These are phyloP conservation scores for Cyanidium caldarium DNA, from an alignment of 23 red algal species.

Conservation along the genomic window DNA sequence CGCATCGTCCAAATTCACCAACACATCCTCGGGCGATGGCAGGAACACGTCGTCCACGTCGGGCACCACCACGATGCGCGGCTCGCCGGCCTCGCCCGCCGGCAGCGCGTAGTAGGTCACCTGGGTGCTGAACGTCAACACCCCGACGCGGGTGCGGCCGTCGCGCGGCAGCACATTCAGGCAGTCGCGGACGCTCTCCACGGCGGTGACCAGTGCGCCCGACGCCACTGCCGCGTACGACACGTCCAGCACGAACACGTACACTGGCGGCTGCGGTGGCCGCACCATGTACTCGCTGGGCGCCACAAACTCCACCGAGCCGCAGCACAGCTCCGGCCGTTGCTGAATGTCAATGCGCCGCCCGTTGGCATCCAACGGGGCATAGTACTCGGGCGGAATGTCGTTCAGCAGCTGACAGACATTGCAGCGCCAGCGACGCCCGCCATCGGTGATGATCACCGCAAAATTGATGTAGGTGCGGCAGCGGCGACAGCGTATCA, in stretches of 20 bases:
- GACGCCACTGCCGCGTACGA: conserved; percentile 38
- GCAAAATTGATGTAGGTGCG: conserved; percentile 80
- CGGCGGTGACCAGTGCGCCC: conserved; percentile 39
- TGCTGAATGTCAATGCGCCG: conserved; percentile 44
- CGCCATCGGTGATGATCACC: conserved; percentile 65
- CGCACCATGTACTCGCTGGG: conserved; percentile 98
- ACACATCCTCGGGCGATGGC: conserved; percentile 51
- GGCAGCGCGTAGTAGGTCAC: conserved; percentile 57
- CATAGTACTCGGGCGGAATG: conserved; percentile 69
- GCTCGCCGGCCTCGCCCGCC: conserved; percentile 40
- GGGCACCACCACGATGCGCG: conserved; percentile 36
- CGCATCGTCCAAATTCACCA: conserved; percentile 62
- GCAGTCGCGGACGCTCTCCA: conserved; percentile 43
- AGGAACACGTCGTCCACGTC: conserved; percentile 90
- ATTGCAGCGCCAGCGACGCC: conserved; percentile 69
- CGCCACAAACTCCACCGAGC: conserved; percentile 77
- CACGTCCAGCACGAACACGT: conserved; percentile 90
- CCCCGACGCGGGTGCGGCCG: conserved; percentile 64
- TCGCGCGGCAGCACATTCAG: conserved; percentile 64
- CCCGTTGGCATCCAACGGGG: conserved; percentile 60
- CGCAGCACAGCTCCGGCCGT: conserved; percentile 59
- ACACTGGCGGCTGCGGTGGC: conserved; percentile 89
- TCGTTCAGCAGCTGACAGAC: conserved; percentile 77
- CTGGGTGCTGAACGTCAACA: conserved; percentile 61
- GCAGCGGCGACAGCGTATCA: conserved; percentile 78